phyloP scores from a whole-genome alignment of 768 basidiomycete genomes.

The Lentinula aciculospora region DNA sequence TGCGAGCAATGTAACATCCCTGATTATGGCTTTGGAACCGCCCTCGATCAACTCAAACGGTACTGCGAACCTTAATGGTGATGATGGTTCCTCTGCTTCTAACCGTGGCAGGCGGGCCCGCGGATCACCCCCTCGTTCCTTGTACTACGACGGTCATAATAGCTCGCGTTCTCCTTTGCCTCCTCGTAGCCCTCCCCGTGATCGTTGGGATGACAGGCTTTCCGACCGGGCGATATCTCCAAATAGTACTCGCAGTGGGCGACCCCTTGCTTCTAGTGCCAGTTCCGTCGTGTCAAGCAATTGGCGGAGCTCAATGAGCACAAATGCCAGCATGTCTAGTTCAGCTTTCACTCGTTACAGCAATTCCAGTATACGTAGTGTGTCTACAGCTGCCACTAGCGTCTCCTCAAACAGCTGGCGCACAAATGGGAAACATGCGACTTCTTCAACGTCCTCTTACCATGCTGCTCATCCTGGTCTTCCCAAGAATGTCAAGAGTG shows the following conservation, averaged over 20 bases:
- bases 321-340: constrained; percentile 65
- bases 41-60: constrained; percentile 23
- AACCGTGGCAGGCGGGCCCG: constrained; percentile 40
- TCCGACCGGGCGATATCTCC: constrained; percentile 49
- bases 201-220: constrained; percentile 26
- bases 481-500: constrained; percentile 81
- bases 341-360: constrained; percentile 78
- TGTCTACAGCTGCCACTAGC: constrained; percentile 79
- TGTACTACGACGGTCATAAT: constrained; percentile 11
- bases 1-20: constrained; percentile 69
- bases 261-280: constrained; percentile 48
- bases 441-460: constrained; percentile 16
- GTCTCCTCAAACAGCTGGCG: constrained; percentile 74
- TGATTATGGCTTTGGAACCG: constrained; percentile 67
- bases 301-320: constrained; percentile 75
- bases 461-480: constrained; percentile 16
- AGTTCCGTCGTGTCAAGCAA: constrained; percentile 62
- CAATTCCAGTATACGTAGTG: constrained; percentile 64
- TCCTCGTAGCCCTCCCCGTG: not conserved
- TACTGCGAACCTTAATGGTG: constrained; percentile 18
- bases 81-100: constrained; percentile 42
- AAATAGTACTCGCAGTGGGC: constrained; percentile 50
- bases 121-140: constrained; percentile 11
- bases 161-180: constrained; percentile 10
- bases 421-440: constrained; percentile 31